A percentile compares a stretch with the other conserved stretches of the same genome.
phyloP scores from a whole-genome alignment of 805 yeast species.

The Sungouiella blattae region DNA sequence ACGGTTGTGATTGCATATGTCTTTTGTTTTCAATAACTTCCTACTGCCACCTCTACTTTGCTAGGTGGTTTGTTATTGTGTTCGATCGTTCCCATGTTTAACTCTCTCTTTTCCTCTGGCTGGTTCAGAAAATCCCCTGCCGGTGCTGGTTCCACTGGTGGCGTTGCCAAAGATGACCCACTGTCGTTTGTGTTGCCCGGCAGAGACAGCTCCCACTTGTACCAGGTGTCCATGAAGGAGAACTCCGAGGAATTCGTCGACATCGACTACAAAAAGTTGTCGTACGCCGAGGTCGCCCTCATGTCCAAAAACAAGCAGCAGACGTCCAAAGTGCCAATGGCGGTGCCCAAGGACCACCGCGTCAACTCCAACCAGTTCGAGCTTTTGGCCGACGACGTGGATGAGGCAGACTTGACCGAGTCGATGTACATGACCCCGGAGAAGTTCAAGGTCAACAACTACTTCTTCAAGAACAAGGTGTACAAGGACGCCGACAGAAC shows the following conservation, averaged over 20 bases:
- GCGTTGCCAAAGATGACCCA: slow-evolving; percentile 19
- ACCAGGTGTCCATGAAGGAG: slow-evolving; percentile 34
- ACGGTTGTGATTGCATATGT: too few relatives aligned
- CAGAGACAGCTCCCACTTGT: slow-evolving; percentile 21
- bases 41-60: too few relatives aligned
- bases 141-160: neutral
- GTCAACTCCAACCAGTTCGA: slow-evolving; percentile 14
- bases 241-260: slow-evolving; percentile 34
- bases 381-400: slow-evolving; percentile 13
- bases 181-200: slow-evolving; percentile 29
- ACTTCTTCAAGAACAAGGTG: slow-evolving; percentile 18
- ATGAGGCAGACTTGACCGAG: slow-evolving; percentile 11
- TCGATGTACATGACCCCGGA: slow-evolving; percentile 8
- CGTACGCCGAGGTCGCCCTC: slow-evolving; percentile 45
- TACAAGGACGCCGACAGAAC: slow-evolving; percentile 14
- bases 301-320: slow-evolving; percentile 23
- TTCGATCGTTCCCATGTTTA: slow-evolving; percentile 9
- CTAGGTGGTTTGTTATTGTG: too few relatives aligned
- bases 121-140: slow-evolving; percentile 12
- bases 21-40: too few relatives aligned
- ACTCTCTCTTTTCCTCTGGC: slow-evolving; percentile 6
- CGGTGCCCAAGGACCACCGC: slow-evolving; percentile 9
- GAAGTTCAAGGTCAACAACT: slow-evolving; percentile 16
- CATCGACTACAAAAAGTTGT: slow-evolving; percentile 30
- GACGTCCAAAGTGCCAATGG: slow-evolving; percentile 10